These are phyloP conservation scores for Coriaria nepalensis DNA, from an alignment of 306 rosid species.

Conservation along the genomic window DNA sequence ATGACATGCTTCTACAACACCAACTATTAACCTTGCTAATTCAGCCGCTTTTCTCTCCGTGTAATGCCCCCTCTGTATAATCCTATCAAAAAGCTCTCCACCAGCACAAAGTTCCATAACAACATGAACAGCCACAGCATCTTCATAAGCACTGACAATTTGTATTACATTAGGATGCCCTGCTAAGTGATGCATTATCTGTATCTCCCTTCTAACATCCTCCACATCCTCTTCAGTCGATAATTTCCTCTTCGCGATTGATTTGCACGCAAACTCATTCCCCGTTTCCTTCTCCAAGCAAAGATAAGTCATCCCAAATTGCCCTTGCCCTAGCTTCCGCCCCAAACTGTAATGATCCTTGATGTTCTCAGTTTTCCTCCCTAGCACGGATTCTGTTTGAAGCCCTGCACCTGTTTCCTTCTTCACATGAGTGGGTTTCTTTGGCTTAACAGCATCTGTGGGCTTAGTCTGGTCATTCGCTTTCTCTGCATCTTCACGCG, in stretches of 20 bases:
- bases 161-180: conserved; percentile 88
- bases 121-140: conserved; percentile 76
- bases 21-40: conserved; percentile 59
- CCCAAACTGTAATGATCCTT: conserved; percentile 67
- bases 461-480: conserved; percentile 1
- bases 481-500: not conserved
- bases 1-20: conserved; percentile 74
- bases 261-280: conserved; percentile 65
- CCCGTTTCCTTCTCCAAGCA: conserved; percentile 49
- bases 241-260: conserved; percentile 76
- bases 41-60: conserved; percentile 73
- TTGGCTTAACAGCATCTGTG: conserved; percentile 26
- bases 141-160: conserved; percentile 65
- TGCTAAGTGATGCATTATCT: conserved; percentile 86
- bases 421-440: conserved; percentile 50
- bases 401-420: conserved; percentile 54
- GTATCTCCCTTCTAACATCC: conserved; percentile 88
- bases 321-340: conserved; percentile 84
- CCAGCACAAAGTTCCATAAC: conserved; percentile 91
- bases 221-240: conserved; percentile 79
- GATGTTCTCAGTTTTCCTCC: conserved; percentile 54
- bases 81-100: conserved; percentile 85
- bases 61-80: conserved; percentile 83
- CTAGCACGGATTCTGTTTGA: conserved; percentile 61
- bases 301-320: conserved; percentile 72